Conservation (phyloP, 768 basidiomycete genomes). For the Cystobasidium ongulense region DNA sequence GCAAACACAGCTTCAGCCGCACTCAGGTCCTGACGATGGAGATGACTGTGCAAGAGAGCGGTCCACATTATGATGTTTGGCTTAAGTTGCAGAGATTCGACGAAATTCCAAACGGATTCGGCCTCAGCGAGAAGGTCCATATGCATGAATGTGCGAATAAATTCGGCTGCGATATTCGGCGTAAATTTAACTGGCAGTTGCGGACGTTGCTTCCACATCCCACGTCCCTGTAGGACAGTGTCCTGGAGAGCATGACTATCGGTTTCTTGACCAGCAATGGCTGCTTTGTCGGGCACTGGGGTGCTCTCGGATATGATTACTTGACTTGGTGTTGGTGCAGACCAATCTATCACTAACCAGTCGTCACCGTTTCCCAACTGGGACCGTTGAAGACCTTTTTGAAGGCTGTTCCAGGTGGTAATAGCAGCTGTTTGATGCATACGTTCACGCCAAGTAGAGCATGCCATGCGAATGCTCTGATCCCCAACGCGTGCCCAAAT, state of each 20-base stretch:
- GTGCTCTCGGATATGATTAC: too few relatives aligned
- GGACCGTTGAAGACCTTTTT: not conserved
- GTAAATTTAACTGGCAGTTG: slow-evolving; percentile 51
- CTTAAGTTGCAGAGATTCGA: slow-evolving; percentile 49
- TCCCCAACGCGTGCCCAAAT: slow-evolving; percentile 11
- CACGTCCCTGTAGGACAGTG: too few relatives aligned
- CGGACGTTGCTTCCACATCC: not conserved
- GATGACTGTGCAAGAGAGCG: slow-evolving; percentile 60
- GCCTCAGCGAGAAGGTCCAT: slow-evolving; percentile 56
- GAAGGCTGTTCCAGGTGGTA: not conserved
- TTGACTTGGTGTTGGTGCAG: too few relatives aligned
- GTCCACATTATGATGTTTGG: slow-evolving; percentile 64
- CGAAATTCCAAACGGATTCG: slow-evolving; percentile 61
- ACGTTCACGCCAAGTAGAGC: not conserved
- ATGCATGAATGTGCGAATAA: slow-evolving; percentile 60
- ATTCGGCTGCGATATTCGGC: slow-evolving; percentile 57
- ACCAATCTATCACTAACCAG: slow-evolving; percentile 15
- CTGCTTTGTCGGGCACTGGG: too few relatives aligned
- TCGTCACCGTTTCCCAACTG: not conserved
- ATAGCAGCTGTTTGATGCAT: not conserved
- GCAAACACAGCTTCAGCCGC: slow-evolving; percentile 59
- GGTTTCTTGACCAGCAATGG: too few relatives aligned
- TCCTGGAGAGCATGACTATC: too few relatives aligned
- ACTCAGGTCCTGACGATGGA: slow-evolving; percentile 51
- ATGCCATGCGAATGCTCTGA: not conserved